Evolutionary conservation across 805 yeast species (phyloP).

Genomic region (Kluyveromyces starmeri): DNA sequence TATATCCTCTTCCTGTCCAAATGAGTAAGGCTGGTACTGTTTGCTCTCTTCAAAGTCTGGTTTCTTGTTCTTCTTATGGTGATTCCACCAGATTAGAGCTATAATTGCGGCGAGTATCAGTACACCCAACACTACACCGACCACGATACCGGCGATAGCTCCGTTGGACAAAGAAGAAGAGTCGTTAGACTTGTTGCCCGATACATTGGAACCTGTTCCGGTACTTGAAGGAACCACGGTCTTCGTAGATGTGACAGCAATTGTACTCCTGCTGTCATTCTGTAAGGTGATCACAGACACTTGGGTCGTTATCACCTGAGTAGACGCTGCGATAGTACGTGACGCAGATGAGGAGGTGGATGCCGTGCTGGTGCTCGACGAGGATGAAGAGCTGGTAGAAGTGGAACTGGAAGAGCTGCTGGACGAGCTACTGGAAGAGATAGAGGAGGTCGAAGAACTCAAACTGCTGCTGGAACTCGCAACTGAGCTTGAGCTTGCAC

Average conservation of each 20-base stretch:
- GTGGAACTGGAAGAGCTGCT: slow-evolving; percentile 4
- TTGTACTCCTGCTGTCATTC: slow-evolving; percentile 14
- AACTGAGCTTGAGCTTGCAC: slow-evolving; percentile 15
- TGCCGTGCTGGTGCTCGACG: slow-evolving; percentile 8
- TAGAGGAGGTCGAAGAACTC: slow-evolving; percentile 5
- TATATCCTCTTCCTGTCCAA: slow-evolving; percentile 26
- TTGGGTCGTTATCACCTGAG: slow-evolving; percentile 18
- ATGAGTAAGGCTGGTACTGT: slow-evolving; percentile 29
- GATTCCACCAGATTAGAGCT: slow-evolving; percentile 36
- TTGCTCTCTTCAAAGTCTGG: slow-evolving; percentile 36
- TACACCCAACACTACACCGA: slow-evolving; percentile 42
- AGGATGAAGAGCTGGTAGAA: slow-evolving; percentile 9
- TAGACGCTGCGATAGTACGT: slow-evolving; percentile 8
- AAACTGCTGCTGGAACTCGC: slow-evolving; percentile 3
- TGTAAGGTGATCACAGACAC: slow-evolving; percentile 19
- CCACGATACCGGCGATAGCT: slow-evolving; percentile 55
- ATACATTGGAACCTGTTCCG: slow-evolving; percentile 4
- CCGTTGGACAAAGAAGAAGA: slow-evolving; percentile 29
- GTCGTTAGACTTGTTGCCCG: slow-evolving; percentile 4
- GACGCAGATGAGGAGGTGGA: slow-evolving; percentile 13
- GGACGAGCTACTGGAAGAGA: slow-evolving; percentile 9
- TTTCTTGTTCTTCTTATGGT: slow-evolving; percentile 29
- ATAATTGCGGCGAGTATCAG: slow-evolving; percentile 31
- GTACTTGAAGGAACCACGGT: slow-evolving; percentile 13
- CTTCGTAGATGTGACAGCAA: slow-evolving; percentile 23